Conservation (phyloP, 768 basidiomycete genomes). For the Naematelia encephala region DNA sequence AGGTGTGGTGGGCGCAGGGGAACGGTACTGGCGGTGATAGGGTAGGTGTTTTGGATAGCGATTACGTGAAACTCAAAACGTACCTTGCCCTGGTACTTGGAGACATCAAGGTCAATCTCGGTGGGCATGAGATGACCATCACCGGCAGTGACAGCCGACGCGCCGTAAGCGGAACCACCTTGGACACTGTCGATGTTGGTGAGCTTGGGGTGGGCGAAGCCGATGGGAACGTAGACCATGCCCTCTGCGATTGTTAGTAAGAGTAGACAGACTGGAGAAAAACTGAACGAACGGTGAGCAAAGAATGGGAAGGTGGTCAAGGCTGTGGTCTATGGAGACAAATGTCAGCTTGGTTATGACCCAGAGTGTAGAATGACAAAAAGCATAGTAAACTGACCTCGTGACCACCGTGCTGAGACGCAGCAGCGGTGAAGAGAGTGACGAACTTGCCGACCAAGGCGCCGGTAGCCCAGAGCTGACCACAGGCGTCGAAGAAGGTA, state of each 20-base stretch:
- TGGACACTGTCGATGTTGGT: slow-evolving; percentile 46
- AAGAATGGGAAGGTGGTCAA: slow-evolving; percentile 58
- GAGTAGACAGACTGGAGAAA: not conserved
- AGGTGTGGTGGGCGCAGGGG: too few relatives aligned
- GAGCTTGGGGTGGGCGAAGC: slow-evolving; percentile 56
- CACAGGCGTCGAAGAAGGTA: slow-evolving; percentile 63
- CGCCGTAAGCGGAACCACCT: slow-evolving; percentile 71
- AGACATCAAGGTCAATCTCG: slow-evolving; percentile 22
- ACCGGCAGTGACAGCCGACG: slow-evolving; percentile 53
- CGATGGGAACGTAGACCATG: slow-evolving; percentile 57
- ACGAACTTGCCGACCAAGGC: slow-evolving; percentile 63
- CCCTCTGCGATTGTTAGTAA: slow-evolving; percentile 16
- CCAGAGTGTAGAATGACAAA: not conserved
- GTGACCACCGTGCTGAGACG: slow-evolving; percentile 75
- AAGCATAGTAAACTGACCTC: slow-evolving; percentile 19
- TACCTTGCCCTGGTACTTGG: slow-evolving; percentile 28
- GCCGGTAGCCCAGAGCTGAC: slow-evolving; percentile 54
- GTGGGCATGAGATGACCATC: slow-evolving; percentile 30
- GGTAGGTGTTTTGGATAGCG: too few relatives aligned
- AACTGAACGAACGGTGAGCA: slow-evolving; percentile 55
- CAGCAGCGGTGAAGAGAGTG: slow-evolving; percentile 69
- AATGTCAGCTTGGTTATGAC: not conserved
- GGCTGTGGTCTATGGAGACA: slow-evolving; percentile 43
- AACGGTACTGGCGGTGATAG: too few relatives aligned
- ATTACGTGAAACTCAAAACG: not conserved